A percentile compares a stretch with the other conserved stretches of the same genome.
These are phyloP conservation scores for Nematocida major DNA, from an alignment of 371 early-diverging fungal species.

Conservation along the genomic window DNA sequence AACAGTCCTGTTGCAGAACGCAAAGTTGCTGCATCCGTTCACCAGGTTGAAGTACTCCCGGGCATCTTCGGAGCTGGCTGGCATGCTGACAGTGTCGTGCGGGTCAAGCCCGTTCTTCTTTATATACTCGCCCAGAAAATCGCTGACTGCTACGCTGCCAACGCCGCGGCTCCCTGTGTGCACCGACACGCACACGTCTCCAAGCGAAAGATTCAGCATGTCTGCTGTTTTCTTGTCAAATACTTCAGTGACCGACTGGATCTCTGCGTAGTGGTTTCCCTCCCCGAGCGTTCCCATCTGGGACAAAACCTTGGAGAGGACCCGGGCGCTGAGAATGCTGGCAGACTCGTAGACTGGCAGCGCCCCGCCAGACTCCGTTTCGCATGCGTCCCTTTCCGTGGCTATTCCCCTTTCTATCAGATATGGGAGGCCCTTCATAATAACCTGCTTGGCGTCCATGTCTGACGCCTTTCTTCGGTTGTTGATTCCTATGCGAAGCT, in stretches of 20 bases:
- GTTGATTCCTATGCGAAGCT: background rate
- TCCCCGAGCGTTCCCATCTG: conserved; percentile 62
- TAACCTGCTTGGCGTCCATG: conserved; percentile 4
- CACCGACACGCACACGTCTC: conserved; percentile 57
- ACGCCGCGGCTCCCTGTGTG: conserved; percentile 65
- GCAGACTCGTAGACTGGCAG: conserved; percentile 40
- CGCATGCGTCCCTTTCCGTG: conserved; percentile 25
- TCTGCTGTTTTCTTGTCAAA: conserved; percentile 49
- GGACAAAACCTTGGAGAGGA: conserved; percentile 52
- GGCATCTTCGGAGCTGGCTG: conserved; percentile 26
- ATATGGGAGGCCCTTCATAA: conserved; percentile 49
- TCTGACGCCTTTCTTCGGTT: background rate
- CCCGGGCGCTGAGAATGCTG: conserved; percentile 52
- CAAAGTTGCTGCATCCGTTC: conserved; percentile 63
- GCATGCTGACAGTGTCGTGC: conserved; percentile 11
- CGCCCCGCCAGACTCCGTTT: conserved; percentile 58
- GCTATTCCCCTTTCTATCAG: conserved; percentile 31
- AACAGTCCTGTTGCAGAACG: conserved; percentile 62
- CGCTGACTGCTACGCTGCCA: conserved; percentile 55
- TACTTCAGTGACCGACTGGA: conserved; percentile 60
- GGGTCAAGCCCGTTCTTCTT: background rate
- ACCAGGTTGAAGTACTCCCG: conserved; percentile 55
- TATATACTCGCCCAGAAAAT: conserved; percentile 37
- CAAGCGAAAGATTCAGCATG: conserved; percentile 47
- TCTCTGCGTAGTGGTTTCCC: conserved; percentile 66